phyloP scores from a whole-genome alignment of 331 rosid species.

The Telfairia occidentalis region DNA sequence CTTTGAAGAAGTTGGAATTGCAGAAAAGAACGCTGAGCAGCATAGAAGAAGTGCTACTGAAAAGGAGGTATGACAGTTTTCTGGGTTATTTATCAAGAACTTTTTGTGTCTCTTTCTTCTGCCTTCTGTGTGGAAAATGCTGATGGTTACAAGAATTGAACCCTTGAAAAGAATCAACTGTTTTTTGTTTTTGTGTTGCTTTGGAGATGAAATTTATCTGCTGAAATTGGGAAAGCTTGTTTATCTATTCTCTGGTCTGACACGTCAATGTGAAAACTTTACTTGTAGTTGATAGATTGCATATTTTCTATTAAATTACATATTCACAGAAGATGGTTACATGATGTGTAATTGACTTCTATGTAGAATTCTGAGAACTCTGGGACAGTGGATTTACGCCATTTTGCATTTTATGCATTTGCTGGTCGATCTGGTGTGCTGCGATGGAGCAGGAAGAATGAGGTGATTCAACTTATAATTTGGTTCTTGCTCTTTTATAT shows the following conservation, averaged over 20 bases:
- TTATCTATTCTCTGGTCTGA: neutral
- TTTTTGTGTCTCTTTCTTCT: neutral
- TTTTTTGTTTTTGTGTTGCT: neutral
- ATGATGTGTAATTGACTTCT: constrained; percentile 14
- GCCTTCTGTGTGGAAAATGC: neutral
- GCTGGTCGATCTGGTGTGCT: constrained; percentile 73
- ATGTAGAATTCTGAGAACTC: constrained; percentile 57
- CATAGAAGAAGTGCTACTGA: constrained; percentile 67
- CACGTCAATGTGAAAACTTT: neutral
- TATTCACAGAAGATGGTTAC: constrained; percentile 10
- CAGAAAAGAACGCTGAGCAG: constrained; percentile 62
- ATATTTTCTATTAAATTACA: constrained; percentile 13
- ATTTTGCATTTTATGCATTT: constrained; percentile 84
- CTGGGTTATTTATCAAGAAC: neutral
- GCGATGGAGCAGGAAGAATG: constrained; percentile 75
- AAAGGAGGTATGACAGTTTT: constrained; percentile 50
- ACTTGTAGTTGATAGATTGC: neutral
- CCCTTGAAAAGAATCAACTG: neutral
- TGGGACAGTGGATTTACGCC: constrained; percentile 74
- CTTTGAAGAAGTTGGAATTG: constrained; percentile 77
- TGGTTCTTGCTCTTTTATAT: neutral
- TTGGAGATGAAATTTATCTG: neutral
- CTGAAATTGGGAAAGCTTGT: neutral
- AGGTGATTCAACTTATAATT: constrained; percentile 31
- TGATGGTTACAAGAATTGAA: neutral